Evolutionary conservation across 768 basidiomycete species (phyloP).

Genomic region (Xerocomellus amylosporus): DNA sequence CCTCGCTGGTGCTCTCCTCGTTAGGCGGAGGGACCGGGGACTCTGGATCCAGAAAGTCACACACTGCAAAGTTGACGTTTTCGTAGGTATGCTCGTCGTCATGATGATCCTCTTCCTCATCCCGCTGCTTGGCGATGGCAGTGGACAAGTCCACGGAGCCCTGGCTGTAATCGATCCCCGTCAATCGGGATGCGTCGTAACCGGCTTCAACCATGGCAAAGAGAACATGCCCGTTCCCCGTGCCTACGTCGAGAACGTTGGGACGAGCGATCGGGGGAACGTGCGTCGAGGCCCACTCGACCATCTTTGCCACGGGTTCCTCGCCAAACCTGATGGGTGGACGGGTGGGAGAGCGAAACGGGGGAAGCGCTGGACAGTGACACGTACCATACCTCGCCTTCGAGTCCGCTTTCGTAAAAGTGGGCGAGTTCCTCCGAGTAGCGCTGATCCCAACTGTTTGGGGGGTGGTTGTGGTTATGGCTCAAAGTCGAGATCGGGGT

Average conservation of each 20-base stretch:
- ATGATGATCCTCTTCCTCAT: neutral
- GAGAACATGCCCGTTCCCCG: conserved; percentile 75
- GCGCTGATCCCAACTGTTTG: conserved; percentile 69
- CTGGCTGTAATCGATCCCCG: conserved; percentile 75
- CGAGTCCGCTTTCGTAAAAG: conserved; percentile 76
- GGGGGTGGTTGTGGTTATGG: neutral
- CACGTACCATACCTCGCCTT: conserved; percentile 79
- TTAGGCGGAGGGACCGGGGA: conserved; percentile 35
- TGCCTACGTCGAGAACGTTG: conserved; percentile 72
- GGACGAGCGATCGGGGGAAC: conserved; percentile 47
- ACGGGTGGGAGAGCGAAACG: neutral
- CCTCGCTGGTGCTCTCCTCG: conserved; percentile 2
- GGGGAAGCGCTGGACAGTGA: too few species aligned
- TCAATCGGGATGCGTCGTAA: conserved; percentile 50
- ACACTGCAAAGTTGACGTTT: conserved; percentile 49
- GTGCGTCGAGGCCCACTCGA: conserved; percentile 62
- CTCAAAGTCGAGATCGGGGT: neutral
- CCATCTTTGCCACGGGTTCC: conserved; percentile 76
- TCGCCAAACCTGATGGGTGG: conserved; percentile 66
- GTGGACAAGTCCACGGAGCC: conserved; percentile 65
- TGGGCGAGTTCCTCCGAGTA: conserved; percentile 70
- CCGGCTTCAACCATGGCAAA: conserved; percentile 69
- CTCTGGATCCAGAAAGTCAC: conserved; percentile 63
- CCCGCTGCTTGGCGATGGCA: conserved; percentile 50
- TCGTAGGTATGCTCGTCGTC: neutral